These are phyloP conservation scores for Wickerhamomyces chambardii DNA, from an alignment of 805 yeast species.

Conservation along the genomic window DNA sequence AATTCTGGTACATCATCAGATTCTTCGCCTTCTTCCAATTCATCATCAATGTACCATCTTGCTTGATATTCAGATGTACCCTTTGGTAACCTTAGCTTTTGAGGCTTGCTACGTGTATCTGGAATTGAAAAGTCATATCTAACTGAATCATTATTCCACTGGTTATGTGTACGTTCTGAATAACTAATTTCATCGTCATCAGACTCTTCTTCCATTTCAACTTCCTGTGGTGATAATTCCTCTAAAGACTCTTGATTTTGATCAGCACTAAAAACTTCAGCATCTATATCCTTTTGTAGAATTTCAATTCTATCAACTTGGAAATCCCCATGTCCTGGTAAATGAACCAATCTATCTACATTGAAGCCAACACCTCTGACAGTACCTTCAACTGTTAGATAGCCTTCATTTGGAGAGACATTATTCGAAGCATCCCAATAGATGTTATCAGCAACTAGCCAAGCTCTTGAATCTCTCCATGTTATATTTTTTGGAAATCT, in stretches of 20 bases:
- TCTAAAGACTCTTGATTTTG: conserved; percentile 50
- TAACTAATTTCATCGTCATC: conserved; percentile 13
- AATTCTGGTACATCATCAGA: conserved; percentile 17
- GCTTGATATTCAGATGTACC: conserved; percentile 79
- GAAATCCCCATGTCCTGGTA: conserved; percentile 89
- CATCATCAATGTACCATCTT: conserved; percentile 67
- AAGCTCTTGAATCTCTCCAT: conserved; percentile 95
- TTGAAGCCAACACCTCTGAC: conserved; percentile 84
- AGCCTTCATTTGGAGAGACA: conserved; percentile 21
- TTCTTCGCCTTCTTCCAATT: conserved; percentile 25
- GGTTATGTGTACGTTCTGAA: too few species aligned
- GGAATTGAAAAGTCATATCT: conserved; percentile 33
- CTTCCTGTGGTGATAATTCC: conserved; percentile 47
- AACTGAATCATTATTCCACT: conserved; percentile 13
- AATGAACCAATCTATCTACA: conserved; percentile 68
- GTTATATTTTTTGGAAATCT: conserved; percentile 75
- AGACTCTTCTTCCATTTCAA: conserved; percentile 31
- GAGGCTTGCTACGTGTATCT: conserved; percentile 17
- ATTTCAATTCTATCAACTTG: conserved; percentile 63
- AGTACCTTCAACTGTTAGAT: conserved; percentile 65
- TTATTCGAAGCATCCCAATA: conserved; percentile 25
- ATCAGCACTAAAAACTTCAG: conserved; percentile 20
- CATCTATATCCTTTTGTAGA: conserved; percentile 21
- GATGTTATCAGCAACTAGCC: conserved; percentile 66
- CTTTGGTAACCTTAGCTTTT: conserved; percentile 46